Conservation (phyloP, 148 eudicot genomes). For the Agrostemma githago region DNA sequence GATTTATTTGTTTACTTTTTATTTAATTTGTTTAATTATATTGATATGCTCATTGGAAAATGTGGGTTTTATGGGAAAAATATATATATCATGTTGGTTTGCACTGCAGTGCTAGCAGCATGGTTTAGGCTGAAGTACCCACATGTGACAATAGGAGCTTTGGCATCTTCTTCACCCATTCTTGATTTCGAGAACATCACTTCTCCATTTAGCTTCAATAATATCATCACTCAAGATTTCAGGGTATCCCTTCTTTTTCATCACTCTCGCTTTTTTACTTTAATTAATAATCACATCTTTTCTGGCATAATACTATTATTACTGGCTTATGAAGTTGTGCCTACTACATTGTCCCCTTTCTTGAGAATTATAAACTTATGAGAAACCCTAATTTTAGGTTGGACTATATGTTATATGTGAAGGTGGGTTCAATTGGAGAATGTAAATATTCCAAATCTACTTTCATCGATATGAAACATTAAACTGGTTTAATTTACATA, state of each 20-base stretch:
- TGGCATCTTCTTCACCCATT: slow-evolving; percentile 90
- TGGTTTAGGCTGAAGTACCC: slow-evolving; percentile 95
- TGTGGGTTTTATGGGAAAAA: slow-evolving; percentile 5
- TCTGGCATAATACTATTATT: too few species aligned
- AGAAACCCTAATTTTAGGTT: too few species aligned
- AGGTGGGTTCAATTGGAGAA: too few species aligned
- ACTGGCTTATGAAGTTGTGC: too few species aligned
- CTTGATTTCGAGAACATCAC: slow-evolving; percentile 70
- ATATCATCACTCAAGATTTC: slow-evolving; percentile 71
- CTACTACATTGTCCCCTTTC: too few species aligned
- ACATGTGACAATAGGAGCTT: slow-evolving; percentile 80
- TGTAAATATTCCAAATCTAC: too few species aligned
- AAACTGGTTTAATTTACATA: too few species aligned
- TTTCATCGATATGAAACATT: too few species aligned
- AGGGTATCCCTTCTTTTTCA: slow-evolving; percentile 34
- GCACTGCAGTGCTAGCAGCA: slow-evolving; percentile 72
- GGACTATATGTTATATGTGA: too few species aligned
- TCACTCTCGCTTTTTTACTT: neutral
- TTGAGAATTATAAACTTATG: too few species aligned
- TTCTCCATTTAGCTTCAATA: slow-evolving; percentile 59
- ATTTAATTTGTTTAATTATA: too few species aligned
- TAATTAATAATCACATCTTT: neutral
- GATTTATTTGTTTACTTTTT: neutral
- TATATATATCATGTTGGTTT: too few species aligned
- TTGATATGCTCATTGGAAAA: slow-evolving; percentile 2